These are phyloP conservation scores for Rachicladosporium sp. DNA, from an alignment of 2,329 filamentous ascomycete species.

Conservation along the genomic window DNA sequence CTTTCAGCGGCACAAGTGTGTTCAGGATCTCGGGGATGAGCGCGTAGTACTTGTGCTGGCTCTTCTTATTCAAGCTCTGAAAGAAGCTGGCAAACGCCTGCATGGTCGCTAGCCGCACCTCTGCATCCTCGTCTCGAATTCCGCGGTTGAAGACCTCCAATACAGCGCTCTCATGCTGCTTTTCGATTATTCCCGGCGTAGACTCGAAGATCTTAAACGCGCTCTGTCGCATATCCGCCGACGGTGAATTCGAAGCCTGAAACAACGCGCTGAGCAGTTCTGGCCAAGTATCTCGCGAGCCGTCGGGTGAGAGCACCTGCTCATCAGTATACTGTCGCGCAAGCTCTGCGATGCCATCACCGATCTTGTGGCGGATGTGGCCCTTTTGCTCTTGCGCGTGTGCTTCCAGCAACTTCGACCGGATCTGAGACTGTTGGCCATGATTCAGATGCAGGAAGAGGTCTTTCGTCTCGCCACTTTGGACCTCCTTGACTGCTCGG, in stretches of 20 bases:
- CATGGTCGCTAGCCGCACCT: conserved; percentile 86
- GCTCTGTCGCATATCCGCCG: conserved; percentile 75
- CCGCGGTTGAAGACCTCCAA: conserved; percentile 78
- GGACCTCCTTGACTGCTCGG: conserved; percentile 65
- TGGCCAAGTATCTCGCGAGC: conserved; percentile 56
- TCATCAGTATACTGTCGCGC: conserved; percentile 90
- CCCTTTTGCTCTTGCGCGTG: conserved; percentile 61
- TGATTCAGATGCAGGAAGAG: conserved; percentile 69
- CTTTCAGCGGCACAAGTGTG: conserved; percentile 86
- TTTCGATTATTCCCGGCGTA: conserved; percentile 90
- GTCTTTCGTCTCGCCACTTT: conserved; percentile 60
- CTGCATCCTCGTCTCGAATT: conserved; percentile 76
- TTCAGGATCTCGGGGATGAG: conserved; percentile 88
- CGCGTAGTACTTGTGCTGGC: conserved; percentile 73
- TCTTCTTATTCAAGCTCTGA: conserved; percentile 76
- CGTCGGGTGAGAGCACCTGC: conserved; percentile 17
- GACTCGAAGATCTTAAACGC: conserved; percentile 93
- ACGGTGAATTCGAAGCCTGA: conserved; percentile 74
- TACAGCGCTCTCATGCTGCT: conserved; percentile 86
- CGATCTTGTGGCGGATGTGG: conserved; percentile 82
- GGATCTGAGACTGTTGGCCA: conserved; percentile 65
- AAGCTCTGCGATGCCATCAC: conserved; percentile 92
- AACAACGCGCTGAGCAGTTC: conserved; percentile 80
- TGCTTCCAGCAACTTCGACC: conserved; percentile 69
- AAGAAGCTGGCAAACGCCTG: conserved; percentile 96